These are phyloP conservation scores for Epichloe aotearoae DNA, from an alignment of 2,329 filamentous ascomycete genomes.

Conservation along the genomic window DNA sequence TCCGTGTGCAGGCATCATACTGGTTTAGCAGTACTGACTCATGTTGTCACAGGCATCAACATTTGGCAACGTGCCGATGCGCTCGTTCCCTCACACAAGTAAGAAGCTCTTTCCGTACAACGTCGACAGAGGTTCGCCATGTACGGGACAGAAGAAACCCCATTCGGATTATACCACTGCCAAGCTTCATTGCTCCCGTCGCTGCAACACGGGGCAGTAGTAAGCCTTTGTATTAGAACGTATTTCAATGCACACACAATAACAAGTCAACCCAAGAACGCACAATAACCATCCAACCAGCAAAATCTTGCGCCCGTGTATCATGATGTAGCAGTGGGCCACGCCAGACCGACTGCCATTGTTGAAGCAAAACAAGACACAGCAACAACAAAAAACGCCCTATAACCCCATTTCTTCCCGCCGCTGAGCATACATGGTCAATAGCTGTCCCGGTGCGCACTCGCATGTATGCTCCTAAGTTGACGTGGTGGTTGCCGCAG, in stretches of 20 bases:
- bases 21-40: too few relatives aligned
- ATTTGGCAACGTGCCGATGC: too few relatives aligned
- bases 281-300: not conserved
- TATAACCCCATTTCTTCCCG: not conserved
- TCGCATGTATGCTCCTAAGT: constrained; percentile 13
- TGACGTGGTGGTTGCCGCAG: constrained; percentile 13
- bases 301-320: not conserved
- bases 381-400: not conserved
- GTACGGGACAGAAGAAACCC: too few relatives aligned
- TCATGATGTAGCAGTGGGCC: not conserved
- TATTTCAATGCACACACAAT: too few relatives aligned
- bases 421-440: not conserved
- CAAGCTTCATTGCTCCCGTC: too few relatives aligned
- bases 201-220: too few relatives aligned
- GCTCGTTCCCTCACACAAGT: too few relatives aligned
- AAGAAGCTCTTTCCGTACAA: too few relatives aligned
- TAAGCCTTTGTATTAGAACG: not conserved
- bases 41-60: too few relatives aligned
- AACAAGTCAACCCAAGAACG: not conserved
- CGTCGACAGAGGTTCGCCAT: too few relatives aligned
- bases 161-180: too few relatives aligned
- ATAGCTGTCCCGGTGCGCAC: not conserved
- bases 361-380: not conserved
- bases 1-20: too few relatives aligned
- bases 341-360: not conserved